A percentile compares a stretch with the other conserved stretches of the same genome.
These are phyloP conservation scores for Apiospora kogelbergensis DNA, from an alignment of 2,329 filamentous ascomycete species.

Conservation along the genomic window DNA sequence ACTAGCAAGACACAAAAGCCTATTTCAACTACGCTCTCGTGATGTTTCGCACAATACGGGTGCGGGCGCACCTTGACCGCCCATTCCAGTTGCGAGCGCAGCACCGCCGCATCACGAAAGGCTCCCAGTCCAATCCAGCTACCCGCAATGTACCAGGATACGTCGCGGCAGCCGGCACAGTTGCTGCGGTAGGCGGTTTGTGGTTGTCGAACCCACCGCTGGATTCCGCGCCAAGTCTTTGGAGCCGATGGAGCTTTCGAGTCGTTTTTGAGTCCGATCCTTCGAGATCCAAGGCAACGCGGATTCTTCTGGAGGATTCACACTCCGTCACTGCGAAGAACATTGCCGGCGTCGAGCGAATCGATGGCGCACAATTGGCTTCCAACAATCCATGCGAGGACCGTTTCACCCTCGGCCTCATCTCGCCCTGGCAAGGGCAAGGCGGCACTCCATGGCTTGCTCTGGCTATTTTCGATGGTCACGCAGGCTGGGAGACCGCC, in stretches of 20 bases:
- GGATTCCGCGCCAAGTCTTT: neutral
- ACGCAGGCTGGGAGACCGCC: slow-evolving; percentile 36
- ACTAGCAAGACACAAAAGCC: neutral
- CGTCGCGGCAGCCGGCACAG: neutral
- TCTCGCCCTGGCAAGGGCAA: slow-evolving; percentile 23
- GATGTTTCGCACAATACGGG: neutral
- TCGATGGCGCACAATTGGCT: slow-evolving; percentile 31
- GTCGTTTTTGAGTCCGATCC: neutral
- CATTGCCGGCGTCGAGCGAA: slow-evolving; percentile 22
- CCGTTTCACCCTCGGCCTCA: slow-evolving; percentile 31
- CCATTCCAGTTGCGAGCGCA: neutral
- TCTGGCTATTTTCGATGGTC: slow-evolving; percentile 36
- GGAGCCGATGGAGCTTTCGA: neutral
- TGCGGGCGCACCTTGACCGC: neutral
- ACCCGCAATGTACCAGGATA: neutral
- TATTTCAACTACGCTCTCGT: neutral
- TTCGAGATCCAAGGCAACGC: slow-evolving; percentile 21
- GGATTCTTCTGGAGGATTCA: slow-evolving; percentile 27
- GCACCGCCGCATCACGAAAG: neutral
- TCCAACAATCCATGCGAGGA: slow-evolving; percentile 36
- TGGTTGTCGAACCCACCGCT: neutral
- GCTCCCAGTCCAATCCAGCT: neutral
- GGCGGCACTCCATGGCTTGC: slow-evolving; percentile 28
- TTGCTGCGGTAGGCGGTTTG: neutral
- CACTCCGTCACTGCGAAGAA: slow-evolving; percentile 21